A percentile compares a stretch with the other conserved stretches of the same genome.
These are phyloP conservation scores for Pulveroboletus sp. DNA, from an alignment of 768 basidiomycete species.

Conservation along the genomic window DNA sequence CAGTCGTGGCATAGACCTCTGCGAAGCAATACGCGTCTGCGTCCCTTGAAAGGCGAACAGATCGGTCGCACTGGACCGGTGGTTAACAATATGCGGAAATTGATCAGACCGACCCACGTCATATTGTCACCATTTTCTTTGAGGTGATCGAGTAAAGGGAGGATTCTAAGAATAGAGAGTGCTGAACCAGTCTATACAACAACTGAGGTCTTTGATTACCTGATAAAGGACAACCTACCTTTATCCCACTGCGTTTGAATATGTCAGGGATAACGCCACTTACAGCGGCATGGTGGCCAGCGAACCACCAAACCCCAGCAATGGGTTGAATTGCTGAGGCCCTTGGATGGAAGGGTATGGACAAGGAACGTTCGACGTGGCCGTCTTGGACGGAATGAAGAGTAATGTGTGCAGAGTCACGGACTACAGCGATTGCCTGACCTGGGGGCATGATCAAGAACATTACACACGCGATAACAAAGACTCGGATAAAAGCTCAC, in stretches of 20 bases:
- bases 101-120: conserved; percentile 46
- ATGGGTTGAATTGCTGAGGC: conserved; percentile 29
- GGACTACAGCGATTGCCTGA: conserved; percentile 67
- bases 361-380: conserved; percentile 45
- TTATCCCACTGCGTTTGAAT: conserved; percentile 60
- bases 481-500: conserved; percentile 41
- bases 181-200: conserved; percentile 67
- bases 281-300: conserved; percentile 39
- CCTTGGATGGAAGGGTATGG: conserved; percentile 27
- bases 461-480: neutral
- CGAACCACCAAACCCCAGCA: conserved; percentile 72
- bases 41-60: conserved; percentile 78
- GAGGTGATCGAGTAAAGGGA: conserved; percentile 69
- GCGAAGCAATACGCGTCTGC: conserved; percentile 45
- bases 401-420: conserved; percentile 62
- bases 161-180: conserved; percentile 59
- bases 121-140: conserved; percentile 62
- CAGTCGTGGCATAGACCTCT: conserved; percentile 49
- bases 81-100: conserved; percentile 13
- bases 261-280: conserved; percentile 64
- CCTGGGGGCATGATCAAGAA: conserved; percentile 35
- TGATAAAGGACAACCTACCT: conserved; percentile 41
- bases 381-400: conserved; percentile 82
- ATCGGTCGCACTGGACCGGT: conserved; percentile 58
- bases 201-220: conserved; percentile 1